Percentiles rank a stretch among this genome's conserved stretches.
Evolutionary conservation across 108 stramenopile genomes (phyloP).

Genomic region (Pseudonitzschia delicatissima): DNA sequence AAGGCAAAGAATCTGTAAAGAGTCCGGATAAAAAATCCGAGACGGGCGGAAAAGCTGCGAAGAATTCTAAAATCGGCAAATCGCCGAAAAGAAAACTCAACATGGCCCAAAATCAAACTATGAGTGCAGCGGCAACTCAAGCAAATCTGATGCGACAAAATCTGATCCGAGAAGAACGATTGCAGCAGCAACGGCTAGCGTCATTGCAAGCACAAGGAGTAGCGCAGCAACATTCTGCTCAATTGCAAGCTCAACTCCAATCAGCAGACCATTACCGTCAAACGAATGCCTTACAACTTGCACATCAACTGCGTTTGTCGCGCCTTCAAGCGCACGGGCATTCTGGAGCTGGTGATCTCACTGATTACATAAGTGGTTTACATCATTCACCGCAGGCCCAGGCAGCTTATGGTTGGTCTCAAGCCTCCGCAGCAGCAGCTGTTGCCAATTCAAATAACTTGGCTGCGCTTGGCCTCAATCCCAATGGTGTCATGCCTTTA

Average conservation of each 20-base stretch:
- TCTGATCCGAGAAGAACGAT: constrained; percentile 4
- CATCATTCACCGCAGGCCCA: constrained; percentile 21
- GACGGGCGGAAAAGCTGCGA: background rate
- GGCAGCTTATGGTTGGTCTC: constrained; percentile 30
- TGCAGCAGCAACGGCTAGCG: constrained; percentile 16
- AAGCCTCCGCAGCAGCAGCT: constrained; percentile 35
- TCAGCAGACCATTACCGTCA: constrained; percentile 22
- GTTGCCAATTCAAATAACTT: constrained; percentile 31
- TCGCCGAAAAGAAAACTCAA: background rate
- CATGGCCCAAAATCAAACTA: background rate
- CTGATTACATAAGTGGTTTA: constrained; percentile 29
- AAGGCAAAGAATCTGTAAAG: background rate
- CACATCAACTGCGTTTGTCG: constrained; percentile 33
- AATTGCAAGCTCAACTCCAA: constrained; percentile 10
- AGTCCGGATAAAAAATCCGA: background rate
- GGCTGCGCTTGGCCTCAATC: constrained; percentile 32
- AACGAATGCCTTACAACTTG: constrained; percentile 35
- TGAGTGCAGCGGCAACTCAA: constrained; percentile 8
- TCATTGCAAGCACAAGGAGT: constrained; percentile 11
- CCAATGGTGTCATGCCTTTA: constrained; percentile 32
- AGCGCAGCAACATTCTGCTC: constrained; percentile 1
- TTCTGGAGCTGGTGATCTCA: constrained; percentile 30
- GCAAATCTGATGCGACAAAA: constrained; percentile 13
- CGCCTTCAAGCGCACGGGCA: constrained; percentile 14
- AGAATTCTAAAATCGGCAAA: constrained; percentile 5